Base-by-base conservation (phyloP, 148 eudicot species). In the Chenopodium album region DNA sequence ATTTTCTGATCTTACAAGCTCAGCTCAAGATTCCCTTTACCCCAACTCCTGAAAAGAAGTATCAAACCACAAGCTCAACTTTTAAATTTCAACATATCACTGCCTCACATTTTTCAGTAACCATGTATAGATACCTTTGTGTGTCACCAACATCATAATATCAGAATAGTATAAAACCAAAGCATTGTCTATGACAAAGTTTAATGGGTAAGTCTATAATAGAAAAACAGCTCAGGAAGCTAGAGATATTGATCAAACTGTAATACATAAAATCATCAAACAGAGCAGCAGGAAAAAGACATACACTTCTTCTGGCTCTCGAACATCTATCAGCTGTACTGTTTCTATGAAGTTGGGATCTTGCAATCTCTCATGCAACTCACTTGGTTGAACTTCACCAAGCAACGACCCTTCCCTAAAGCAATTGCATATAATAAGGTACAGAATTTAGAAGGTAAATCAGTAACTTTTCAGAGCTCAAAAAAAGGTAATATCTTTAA, bases 281-380 rank as follows among this genome's bases (percentile, higher is more conserved):
- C 22, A 47, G 32, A 65, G 75, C 28, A 74, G 32, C 48, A 79
- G 71, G 76, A 22, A 54, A 76, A 28, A 62, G 14, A 76, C 92
- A 76, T 95, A 95, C 98, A 95, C 91, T 93, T 95, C 99, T 46
- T 92, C 90, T 9, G 98, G 99, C 85, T 95, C 99, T 87, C 98
- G 89, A 77, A 95, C 98, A 89, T 95, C 99, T 78, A 95, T 95
- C 85, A 95, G 76, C 79, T 93, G 99, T 74, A 87, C 94, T 83
- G 88, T 94, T 86, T 91, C 92, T 77, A 85, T 41, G 73, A 92
- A 94, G 80, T 77, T 80, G 97, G 60, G 63, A 74, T 74, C 77
- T 50, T 50, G 77, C 41, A 48, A 9, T 28, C 63, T 74, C 63
- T 52, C 63, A 50, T 74, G 77, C 75, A 93, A 90, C 76, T 95